Evolutionary conservation across 2,329 filamentous ascomycete genomes (phyloP).

Genomic region (Colletotrichum lentis): DNA sequence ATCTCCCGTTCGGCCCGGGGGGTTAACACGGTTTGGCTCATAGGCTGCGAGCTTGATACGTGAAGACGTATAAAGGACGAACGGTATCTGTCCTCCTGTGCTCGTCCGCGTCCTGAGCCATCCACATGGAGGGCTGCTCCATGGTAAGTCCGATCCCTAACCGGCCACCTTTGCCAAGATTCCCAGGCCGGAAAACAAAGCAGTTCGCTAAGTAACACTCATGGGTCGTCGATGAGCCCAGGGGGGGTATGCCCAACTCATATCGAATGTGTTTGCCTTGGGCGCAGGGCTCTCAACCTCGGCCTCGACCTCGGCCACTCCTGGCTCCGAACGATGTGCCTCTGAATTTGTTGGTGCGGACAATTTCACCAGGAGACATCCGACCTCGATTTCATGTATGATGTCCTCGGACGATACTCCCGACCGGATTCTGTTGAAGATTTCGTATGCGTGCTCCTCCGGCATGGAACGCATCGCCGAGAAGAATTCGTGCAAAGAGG

Average conservation of each 20-base stretch:
- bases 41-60: not conserved
- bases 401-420: slow-evolving; percentile 12
- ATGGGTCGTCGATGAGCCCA: not conserved
- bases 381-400: slow-evolving; percentile 9
- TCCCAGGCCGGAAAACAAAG: no score
- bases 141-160: not conserved
- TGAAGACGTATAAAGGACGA: not conserved
- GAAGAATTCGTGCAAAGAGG: slow-evolving; percentile 8
- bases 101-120: not conserved
- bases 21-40: not conserved
- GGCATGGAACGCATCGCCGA: slow-evolving; percentile 19
- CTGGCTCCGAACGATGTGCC: not conserved
- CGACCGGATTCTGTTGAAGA: slow-evolving; percentile 11
- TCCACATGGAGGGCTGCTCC: no score
- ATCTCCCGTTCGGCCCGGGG: slow-evolving; percentile 23
- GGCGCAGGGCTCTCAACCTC: not conserved
- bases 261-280: not conserved
- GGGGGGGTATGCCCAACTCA: not conserved
- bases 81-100: not conserved
- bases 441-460: slow-evolving; percentile 4
- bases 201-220: not conserved
- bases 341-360: not conserved
- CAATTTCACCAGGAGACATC: slow-evolving; percentile 9
- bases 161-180: no score
- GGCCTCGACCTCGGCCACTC: not conserved